Base-by-base conservation (phyloP, 2,329 filamentous ascomycete species). In the Aspergillus pseudonomiae region DNA sequence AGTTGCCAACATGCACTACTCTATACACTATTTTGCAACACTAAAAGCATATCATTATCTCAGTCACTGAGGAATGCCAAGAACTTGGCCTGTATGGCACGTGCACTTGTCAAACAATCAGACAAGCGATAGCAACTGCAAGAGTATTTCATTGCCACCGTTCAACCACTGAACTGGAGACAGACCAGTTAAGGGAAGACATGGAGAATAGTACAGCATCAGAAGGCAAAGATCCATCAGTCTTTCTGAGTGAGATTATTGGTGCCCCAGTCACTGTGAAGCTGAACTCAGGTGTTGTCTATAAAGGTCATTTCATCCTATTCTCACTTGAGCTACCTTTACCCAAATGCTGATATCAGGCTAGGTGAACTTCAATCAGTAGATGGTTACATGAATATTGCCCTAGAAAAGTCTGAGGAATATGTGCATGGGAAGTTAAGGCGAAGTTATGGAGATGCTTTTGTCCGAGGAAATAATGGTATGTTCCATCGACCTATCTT, bases 351-450 rank as follows among this genome's bases (percentile, higher is more conserved):
- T 56, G 41, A 55, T 43, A 52, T 5, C 16, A 32, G 21, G 39
- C 21, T 67, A 97, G 94, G 95, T 71, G 93, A 97, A 77, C 86
- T 98, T 43, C 94, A 98, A 78, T 97, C 94, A 0, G 94, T 99
- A 57, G 95, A 99, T 79, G 95, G 95, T 59, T 99, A 98, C 82
- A 99, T 99, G 95, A 99, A 99, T 82, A 97, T 99, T 77, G 94
- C 95, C 14, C 87, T 99, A 34, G 95, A 99, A 80, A 95, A 97
- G 81, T 96, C 93, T 24, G 90, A 92, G 68, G 95, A 99, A 81
- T 93, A 90, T 71, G 91, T 97, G 70, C 91, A 96, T 74, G 94
- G 94, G 48, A 87, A 89, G 68, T 88, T 94, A 80, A 87, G 91
- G 72, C 87, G 92, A 73, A 91, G 87, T 60, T 97, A 97, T 77